Base-by-base conservation (phyloP, 2,329 filamentous ascomycete genomes). In the Cryphonectria japonica region DNA sequence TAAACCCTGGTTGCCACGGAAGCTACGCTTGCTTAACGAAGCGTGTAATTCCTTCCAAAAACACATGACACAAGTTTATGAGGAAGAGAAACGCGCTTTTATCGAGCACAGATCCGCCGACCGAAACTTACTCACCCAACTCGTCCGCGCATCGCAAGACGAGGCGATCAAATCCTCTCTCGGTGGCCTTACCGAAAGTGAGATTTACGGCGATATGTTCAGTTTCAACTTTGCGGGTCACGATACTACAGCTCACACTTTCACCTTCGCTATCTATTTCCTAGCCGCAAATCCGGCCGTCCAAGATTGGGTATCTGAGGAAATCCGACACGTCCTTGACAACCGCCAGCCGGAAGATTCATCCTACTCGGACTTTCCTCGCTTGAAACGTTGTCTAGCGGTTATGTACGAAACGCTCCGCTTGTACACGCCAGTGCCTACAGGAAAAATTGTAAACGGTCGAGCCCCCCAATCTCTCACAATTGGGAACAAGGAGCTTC, bases 141-240 rank as follows among this genome's bases (percentile, higher is more conserved):
- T 70, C 1, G 64, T 70, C 13, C 69, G 69, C 2, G 69, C 69
- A 9, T 70, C 69, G 0, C 69, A 70, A 13, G 46, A 37, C 5
- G 43, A 43, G 9, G 34, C 50, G 7, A 14, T 39, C 19, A 26
- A n/a, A n/a, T 57, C 65, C 19, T 34, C 64, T 13, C 50, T 43
- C 14, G 43, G 22, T 3, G 43, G 78, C 14, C 77, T 82, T 37
- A 82, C 77, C 0, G 80, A 82, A 63, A 74, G 74, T 0, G 85
- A 87, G 70, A 82, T 87, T 8, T 83, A 83, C 54, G 84, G 85
- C 22, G 7, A 50, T n/a, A 50, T 67, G 16, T 70, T 70, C 16
- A 70, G 37, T 5, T 70, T 66, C 11, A 70, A 70, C 32, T 65
- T 70, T 5, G 34, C 68, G 14, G 62, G 63, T 22, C 68, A 70